Percentiles rank a stretch among this genome's conserved stretches.
Evolutionary conservation across 2,329 filamentous ascomycete genomes (phyloP).

Genomic region (Waltergamsia citrina): DNA sequence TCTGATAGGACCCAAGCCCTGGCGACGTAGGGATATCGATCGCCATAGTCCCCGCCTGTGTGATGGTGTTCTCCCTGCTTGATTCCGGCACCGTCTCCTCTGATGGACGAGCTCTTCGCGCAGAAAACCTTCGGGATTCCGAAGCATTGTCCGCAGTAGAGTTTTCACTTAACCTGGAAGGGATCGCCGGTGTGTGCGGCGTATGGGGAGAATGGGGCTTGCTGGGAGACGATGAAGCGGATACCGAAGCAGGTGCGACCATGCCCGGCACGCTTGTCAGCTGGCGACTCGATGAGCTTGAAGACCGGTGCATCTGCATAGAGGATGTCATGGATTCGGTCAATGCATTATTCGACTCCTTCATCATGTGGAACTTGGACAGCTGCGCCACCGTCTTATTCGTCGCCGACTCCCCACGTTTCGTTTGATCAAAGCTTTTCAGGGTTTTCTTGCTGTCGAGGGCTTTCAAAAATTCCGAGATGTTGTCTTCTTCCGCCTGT

Average conservation of each 20-base stretch:
- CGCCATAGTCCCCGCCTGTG: slow-evolving; percentile 48
- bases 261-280: slow-evolving; percentile 55
- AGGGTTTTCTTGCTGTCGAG: slow-evolving; percentile 84
- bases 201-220: slow-evolving; percentile 87
- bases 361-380: slow-evolving; percentile 79
- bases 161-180: slow-evolving; percentile 85
- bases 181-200: slow-evolving; percentile 86
- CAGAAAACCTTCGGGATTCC: slow-evolving; percentile 15
- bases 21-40: slow-evolving; percentile 70
- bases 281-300: slow-evolving; percentile 59
- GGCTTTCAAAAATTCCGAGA: slow-evolving; percentile 84
- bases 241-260: slow-evolving; percentile 64
- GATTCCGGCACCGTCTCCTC: slow-evolving; percentile 16
- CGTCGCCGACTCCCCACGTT: slow-evolving; percentile 58
- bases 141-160: slow-evolving; percentile 47
- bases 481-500: slow-evolving; percentile 78
- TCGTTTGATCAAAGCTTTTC: slow-evolving; percentile 63
- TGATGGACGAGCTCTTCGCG: slow-evolving; percentile 14
- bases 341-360: slow-evolving; percentile 77
- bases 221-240: slow-evolving; percentile 78
- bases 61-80: slow-evolving; percentile 27
- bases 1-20: slow-evolving; percentile 42
- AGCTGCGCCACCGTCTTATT: slow-evolving; percentile 72
- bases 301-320: slow-evolving; percentile 72
- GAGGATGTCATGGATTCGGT: slow-evolving; percentile 93